Evolutionary conservation across 257 asterid species (phyloP).

Genomic region (Nicotiana obtusifolia): DNA sequence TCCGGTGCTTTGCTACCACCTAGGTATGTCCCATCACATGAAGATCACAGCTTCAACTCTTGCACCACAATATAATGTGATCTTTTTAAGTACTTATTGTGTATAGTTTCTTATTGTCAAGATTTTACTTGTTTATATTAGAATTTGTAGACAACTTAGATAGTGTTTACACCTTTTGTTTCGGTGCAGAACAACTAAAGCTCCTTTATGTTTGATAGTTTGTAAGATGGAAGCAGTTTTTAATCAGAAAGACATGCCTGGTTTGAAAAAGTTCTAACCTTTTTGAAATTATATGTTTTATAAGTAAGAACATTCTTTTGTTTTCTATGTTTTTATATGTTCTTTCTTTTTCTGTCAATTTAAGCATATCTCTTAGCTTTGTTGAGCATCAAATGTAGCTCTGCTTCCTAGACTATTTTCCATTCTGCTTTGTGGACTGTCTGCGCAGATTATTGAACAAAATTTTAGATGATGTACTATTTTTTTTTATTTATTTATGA

Average conservation of each 20-base stretch:
- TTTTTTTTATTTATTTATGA: background rate
- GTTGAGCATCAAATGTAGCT: background rate
- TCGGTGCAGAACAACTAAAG: background rate
- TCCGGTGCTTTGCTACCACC: background rate
- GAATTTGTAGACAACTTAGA: background rate
- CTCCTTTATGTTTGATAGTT: too few relatives aligned
- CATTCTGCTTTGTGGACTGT: background rate
- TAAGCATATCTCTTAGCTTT: background rate
- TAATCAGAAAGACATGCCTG: too few relatives aligned
- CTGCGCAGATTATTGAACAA: background rate
- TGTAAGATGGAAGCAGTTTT: too few relatives aligned
- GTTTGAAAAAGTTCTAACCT: too few relatives aligned
- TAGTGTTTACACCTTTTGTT: background rate
- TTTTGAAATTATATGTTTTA: too few relatives aligned
- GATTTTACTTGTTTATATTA: background rate
- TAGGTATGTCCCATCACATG: slow-evolving; percentile 5
- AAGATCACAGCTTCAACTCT: background rate
- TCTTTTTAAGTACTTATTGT: background rate
- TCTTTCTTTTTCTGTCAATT: too few relatives aligned
- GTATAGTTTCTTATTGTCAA: background rate
- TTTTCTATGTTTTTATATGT: too few relatives aligned
- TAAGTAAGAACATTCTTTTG: too few relatives aligned
- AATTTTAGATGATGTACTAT: background rate
- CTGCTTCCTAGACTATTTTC: background rate
- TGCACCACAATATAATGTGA: background rate